A percentile compares a stretch with the other conserved stretches of the same genome.
These are phyloP conservation scores for Venturia pyrina DNA, from an alignment of 2,329 filamentous ascomycete genomes.

Conservation along the genomic window DNA sequence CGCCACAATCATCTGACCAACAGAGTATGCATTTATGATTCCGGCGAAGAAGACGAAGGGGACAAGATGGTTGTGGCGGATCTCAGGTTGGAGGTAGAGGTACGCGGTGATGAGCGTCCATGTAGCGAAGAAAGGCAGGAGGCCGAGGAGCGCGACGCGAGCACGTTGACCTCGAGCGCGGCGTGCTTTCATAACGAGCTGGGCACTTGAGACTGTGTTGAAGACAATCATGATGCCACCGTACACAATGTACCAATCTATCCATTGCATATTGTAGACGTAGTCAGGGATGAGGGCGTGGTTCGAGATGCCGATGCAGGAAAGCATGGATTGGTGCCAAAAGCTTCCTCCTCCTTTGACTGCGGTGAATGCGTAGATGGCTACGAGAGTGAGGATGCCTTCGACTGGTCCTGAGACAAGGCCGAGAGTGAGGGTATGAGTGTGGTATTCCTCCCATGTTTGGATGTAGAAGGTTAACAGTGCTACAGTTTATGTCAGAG, in stretches of 20 bases:
- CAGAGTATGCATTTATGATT: constrained; percentile 86
- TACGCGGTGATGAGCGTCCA: constrained; percentile 74
- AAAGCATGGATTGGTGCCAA: constrained; percentile 78
- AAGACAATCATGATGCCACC: constrained; percentile 70
- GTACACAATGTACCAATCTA: constrained; percentile 86
- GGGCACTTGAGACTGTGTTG: constrained; percentile 66
- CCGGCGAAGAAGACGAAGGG: constrained; percentile 86
- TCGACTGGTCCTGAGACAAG: constrained; percentile 92
- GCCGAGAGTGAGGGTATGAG: constrained; percentile 85
- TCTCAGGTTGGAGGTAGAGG: constrained; percentile 72
- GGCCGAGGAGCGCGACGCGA: constrained; percentile 67
- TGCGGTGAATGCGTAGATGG: constrained; percentile 75
- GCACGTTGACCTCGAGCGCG: constrained; percentile 62
- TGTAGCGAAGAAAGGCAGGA: constrained; percentile 67
- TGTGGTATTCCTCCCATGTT: constrained; percentile 99
- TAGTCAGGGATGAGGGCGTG: constrained; percentile 54
- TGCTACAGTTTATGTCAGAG: constrained; percentile 36
- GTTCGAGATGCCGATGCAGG: constrained; percentile 58
- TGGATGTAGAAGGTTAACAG: constrained; percentile 96
- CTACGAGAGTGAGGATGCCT: constrained; percentile 74
- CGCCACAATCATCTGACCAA: constrained; percentile 90
- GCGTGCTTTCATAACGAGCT: constrained; percentile 76
- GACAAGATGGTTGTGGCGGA: constrained; percentile 72
- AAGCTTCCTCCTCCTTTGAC: constrained; percentile 80
- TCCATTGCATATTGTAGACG: constrained; percentile 75